These are phyloP conservation scores for Candida methanosorbosa DNA, from an alignment of 805 yeast genomes.

Conservation along the genomic window DNA sequence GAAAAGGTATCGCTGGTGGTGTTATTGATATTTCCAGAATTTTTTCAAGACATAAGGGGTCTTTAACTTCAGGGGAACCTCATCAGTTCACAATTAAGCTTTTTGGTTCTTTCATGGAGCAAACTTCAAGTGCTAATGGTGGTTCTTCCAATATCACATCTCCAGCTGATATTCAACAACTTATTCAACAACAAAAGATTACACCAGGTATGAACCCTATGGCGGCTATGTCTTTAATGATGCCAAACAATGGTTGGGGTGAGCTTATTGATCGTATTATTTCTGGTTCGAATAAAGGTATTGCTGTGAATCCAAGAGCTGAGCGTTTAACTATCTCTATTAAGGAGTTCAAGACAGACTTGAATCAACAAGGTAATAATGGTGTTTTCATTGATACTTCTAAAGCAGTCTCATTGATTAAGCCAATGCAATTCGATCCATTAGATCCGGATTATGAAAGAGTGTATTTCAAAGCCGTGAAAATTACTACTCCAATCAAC, in stretches of 20 bases:
- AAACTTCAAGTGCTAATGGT: constrained; percentile 13
- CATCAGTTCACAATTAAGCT: constrained; percentile 66
- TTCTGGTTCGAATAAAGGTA: constrained; percentile 63
- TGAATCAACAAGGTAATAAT: constrained; percentile 6
- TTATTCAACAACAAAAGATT: constrained; percentile 10
- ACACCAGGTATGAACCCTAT: constrained; percentile 24
- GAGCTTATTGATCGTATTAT: constrained; percentile 72
- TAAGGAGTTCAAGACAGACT: constrained; percentile 58
- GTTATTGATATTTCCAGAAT: constrained; percentile 77
- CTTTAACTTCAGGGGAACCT: constrained; percentile 50
- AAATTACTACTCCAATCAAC: constrained; percentile 20
- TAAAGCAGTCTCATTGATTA: constrained; percentile 55
- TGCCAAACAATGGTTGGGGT: constrained; percentile 78
- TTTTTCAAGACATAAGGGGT: constrained; percentile 56
- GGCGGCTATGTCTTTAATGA: constrained; percentile 26
- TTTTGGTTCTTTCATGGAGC: constrained; percentile 57
- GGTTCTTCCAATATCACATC: no score
- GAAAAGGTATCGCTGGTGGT: constrained; percentile 84
- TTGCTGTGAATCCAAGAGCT: constrained; percentile 76
- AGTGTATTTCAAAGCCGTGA: constrained; percentile 51
- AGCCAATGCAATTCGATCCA: constrained; percentile 58
- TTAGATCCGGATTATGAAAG: constrained; percentile 51
- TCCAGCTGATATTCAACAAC: not conserved
- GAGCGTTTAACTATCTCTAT: constrained; percentile 60
- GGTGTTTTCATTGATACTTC: constrained; percentile 19